Evolutionary conservation across 441 rosid genomes (phyloP).

Genomic region (Adansonia gregorii): DNA sequence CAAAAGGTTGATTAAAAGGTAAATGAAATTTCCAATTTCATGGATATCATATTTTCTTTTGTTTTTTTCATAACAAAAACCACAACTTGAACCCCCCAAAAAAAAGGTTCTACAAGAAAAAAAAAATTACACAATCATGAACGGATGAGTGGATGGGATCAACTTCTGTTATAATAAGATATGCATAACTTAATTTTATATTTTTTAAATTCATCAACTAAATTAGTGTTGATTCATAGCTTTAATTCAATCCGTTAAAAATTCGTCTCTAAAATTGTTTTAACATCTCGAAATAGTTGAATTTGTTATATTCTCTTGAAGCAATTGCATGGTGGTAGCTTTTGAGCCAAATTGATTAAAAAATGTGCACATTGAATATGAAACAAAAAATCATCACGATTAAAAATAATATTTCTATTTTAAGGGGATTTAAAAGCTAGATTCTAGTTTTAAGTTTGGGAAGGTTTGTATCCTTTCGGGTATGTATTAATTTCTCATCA

Average conservation of each 20-base stretch:
- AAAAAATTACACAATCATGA: neutral
- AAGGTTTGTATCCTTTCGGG: neutral
- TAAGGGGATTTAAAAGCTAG: neutral
- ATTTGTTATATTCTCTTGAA: neutral
- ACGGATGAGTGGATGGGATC: neutral
- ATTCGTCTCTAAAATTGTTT: neutral
- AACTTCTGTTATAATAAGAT: no score
- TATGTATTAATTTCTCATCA: neutral
- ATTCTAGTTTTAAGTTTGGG: neutral
- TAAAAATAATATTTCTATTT: neutral
- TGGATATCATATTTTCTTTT: neutral
- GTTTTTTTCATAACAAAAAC: neutral
- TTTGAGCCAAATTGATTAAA: neutral
- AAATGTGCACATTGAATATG: neutral
- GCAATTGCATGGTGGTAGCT: neutral
- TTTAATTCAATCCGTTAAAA: no score
- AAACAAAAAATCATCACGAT: neutral
- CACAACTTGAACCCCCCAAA: neutral
- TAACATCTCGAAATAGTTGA: neutral
- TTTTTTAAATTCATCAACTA: neutral
- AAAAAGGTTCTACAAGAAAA: neutral
- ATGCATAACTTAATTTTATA: no score
- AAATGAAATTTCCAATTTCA: neutral
- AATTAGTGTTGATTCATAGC: no score
- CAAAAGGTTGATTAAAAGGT: neutral